Conservation (phyloP, 2,329 filamentous ascomycete genomes). For the Claviceps maximensis region DNA sequence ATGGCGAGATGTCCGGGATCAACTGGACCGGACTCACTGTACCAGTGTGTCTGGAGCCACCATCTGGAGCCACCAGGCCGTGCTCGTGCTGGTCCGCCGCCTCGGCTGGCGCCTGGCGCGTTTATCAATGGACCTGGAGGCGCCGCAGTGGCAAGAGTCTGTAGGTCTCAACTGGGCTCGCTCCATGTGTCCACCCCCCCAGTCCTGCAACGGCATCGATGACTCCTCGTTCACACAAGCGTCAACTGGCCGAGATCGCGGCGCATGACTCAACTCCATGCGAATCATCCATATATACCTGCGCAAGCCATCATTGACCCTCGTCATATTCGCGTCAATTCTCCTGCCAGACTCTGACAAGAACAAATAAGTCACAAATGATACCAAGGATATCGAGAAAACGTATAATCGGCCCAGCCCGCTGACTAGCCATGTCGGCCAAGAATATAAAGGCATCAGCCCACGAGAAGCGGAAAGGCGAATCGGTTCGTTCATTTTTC, state of each 20-base stretch:
- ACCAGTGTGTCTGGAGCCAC: too few relatives aligned
- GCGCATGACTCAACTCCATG: neutral
- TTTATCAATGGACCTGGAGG: too few relatives aligned
- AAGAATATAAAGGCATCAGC: constrained; percentile 49
- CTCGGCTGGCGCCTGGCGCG: neutral
- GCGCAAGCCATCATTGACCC: too few relatives aligned
- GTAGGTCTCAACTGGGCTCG: neutral
- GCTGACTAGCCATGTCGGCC: constrained; percentile 34
- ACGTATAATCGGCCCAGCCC: constrained; percentile 9
- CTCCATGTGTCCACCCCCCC: neutral
- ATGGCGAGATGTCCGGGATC: too few relatives aligned
- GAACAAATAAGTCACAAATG: constrained; percentile 11
- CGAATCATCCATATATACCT: neutral
- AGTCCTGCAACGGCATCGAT: constrained; percentile 1
- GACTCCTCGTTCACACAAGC: constrained; percentile 4
- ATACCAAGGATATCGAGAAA: constrained; percentile 15
- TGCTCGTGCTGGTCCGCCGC: too few relatives aligned
- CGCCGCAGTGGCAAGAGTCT: neutral
- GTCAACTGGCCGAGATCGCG: constrained; percentile 7
- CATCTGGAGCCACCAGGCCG: too few relatives aligned
- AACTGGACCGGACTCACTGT: too few relatives aligned
- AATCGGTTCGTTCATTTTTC: constrained; percentile 48
- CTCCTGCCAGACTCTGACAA: neutral
- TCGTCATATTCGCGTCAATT: neutral
- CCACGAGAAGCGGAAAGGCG: constrained; percentile 74